A percentile compares a stretch with the other conserved stretches of the same genome.
Conservation (phyloP, 148 eudicot genomes). For the Agrostemma githago region DNA sequence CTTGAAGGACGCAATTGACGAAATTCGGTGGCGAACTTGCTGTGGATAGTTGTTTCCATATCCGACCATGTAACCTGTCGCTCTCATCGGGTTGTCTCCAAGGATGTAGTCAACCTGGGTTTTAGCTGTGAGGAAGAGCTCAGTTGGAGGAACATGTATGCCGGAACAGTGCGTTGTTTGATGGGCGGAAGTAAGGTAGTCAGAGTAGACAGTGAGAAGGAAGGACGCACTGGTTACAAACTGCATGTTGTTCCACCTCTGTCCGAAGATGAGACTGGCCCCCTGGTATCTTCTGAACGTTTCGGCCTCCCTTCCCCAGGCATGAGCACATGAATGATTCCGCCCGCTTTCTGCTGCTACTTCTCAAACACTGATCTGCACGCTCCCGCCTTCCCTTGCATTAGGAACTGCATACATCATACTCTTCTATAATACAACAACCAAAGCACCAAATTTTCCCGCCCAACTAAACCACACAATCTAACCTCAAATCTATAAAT, state of each 20-base stretch:
- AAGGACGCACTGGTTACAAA: constrained; percentile 91
- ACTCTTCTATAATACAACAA: too few relatives aligned
- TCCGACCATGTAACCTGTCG: constrained; percentile 98
- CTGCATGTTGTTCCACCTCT: constrained; percentile 96
- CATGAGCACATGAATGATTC: constrained; percentile 89
- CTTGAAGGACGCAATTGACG: constrained; percentile 85
- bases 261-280: constrained; percentile 83
- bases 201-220: constrained; percentile 80
- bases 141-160: constrained; percentile 49
- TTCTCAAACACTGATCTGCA: constrained; percentile 46
- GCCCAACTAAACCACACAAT: too few relatives aligned
- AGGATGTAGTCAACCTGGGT: constrained; percentile 93
- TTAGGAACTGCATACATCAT: constrained; percentile 65
- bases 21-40: constrained; percentile 89
- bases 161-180: constrained; percentile 49
- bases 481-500: too few relatives aligned
- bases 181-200: constrained; percentile 71
- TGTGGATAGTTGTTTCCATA: constrained; percentile 84
- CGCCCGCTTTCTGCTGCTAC: constrained; percentile 83
- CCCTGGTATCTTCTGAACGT: constrained; percentile 82
- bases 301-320: constrained; percentile 74
- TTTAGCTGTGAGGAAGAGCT: constrained; percentile 70
- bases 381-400: constrained; percentile 71
- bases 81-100: constrained; percentile 99
- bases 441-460: too few relatives aligned